A percentile compares a stretch with the other conserved stretches of the same genome.
Conservation (phyloP, 768 basidiomycete species). For the Calocybe cyanea region DNA sequence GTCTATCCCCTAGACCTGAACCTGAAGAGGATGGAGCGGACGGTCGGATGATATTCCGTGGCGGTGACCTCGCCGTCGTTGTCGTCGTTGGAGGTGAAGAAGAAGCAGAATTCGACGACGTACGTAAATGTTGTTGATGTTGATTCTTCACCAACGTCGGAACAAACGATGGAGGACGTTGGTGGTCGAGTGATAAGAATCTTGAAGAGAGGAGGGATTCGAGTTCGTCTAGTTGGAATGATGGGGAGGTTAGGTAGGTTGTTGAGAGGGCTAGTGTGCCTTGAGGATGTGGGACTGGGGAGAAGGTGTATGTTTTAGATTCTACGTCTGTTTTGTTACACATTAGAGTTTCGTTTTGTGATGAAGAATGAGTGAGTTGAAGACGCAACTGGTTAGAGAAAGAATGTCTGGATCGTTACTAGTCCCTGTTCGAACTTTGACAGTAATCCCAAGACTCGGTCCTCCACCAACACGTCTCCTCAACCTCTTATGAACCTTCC, state of each 20-base stretch:
- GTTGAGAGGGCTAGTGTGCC: constrained; percentile 55
- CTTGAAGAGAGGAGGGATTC: constrained; percentile 73
- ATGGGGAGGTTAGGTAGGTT: constrained; percentile 62
- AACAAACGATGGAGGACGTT: constrained; percentile 59
- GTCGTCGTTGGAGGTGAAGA: constrained; percentile 8
- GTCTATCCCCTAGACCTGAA: constrained; percentile 5
- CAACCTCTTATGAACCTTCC: constrained; percentile 66
- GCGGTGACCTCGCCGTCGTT: constrained; percentile 22
- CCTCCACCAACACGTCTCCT: constrained; percentile 40
- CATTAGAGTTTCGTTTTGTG: constrained; percentile 31
- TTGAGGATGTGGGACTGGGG: constrained; percentile 69
- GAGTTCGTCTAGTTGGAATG: constrained; percentile 72
- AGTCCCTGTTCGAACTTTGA: constrained; percentile 37
- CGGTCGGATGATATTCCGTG: constrained; percentile 22
- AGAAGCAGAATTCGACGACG: constrained; percentile 30
- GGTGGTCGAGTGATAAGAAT: constrained; percentile 67
- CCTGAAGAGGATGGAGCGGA: constrained; percentile 1
- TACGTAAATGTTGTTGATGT: constrained; percentile 49
- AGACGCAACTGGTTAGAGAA: constrained; percentile 17
- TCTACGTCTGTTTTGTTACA: constrained; percentile 32
- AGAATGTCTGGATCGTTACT: constrained; percentile 24
- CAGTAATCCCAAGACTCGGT: constrained; percentile 43
- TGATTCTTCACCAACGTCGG: constrained; percentile 67
- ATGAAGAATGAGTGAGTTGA: not conserved
- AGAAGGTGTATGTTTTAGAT: constrained; percentile 57